Conservation (phyloP, 148 eudicot species). For the Nepenthes mirabilis region DNA sequence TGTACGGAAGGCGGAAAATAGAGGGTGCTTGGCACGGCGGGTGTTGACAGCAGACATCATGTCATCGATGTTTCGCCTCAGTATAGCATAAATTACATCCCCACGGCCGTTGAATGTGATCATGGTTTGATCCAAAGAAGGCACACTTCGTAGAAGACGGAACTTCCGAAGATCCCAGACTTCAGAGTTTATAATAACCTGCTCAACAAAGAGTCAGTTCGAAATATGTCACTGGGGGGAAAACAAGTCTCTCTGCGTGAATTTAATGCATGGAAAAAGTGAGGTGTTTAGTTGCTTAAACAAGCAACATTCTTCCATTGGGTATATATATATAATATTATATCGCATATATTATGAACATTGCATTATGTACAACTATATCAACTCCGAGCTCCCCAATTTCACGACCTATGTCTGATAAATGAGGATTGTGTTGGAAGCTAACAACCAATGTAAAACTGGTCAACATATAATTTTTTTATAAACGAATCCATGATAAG, state of each 20-base stretch:
- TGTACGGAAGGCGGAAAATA: conserved; percentile 82
- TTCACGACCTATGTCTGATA: too few species aligned
- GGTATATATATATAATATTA: too few species aligned
- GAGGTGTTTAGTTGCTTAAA: not conserved
- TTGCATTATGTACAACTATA: too few species aligned
- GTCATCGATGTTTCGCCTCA: conserved; percentile 78
- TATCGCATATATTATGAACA: too few species aligned
- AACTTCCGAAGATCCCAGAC: conserved; percentile 93
- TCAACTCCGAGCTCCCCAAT: too few species aligned
- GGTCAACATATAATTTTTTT: too few species aligned
- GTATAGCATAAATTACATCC: conserved; percentile 76
- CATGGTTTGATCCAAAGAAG: conserved; percentile 80
- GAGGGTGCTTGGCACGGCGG: conserved; percentile 76
- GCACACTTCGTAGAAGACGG: conserved; percentile 76
- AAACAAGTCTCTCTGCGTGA: too few species aligned
- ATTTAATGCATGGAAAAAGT: not conserved
- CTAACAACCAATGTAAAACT: too few species aligned
- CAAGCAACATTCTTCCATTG: too few species aligned
- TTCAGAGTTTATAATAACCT: conserved; percentile 97
- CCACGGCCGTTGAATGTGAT: conserved; percentile 81
- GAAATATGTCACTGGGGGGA: not conserved
- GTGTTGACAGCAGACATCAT: conserved; percentile 57
- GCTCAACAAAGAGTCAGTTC: conserved; percentile 5
- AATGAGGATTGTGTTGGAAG: too few species aligned
- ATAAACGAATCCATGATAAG: too few species aligned